Conservation (phyloP, 2,329 filamentous ascomycete genomes). For the Fusarium nodosum region DNA sequence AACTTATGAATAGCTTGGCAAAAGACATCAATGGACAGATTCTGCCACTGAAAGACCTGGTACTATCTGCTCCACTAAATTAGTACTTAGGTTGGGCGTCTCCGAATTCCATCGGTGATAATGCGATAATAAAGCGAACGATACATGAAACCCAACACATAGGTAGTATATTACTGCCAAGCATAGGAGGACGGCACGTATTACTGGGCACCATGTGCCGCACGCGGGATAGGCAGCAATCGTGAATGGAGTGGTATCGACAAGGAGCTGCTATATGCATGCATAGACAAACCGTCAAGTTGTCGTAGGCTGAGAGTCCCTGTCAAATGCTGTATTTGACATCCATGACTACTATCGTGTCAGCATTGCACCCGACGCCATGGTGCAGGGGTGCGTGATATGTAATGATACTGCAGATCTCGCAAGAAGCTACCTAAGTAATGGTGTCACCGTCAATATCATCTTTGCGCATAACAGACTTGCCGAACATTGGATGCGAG, state of each 20-base stretch:
- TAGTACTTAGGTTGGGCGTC: slow-evolving; percentile 15
- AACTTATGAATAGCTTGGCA: slow-evolving; percentile 29
- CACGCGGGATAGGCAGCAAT: slow-evolving; percentile 25
- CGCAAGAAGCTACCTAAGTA: slow-evolving; percentile 5
- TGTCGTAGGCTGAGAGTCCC: slow-evolving; percentile 4
- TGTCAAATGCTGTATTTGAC: slow-evolving; percentile 15
- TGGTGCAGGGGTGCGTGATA: slow-evolving; percentile 32
- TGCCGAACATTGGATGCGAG: not conserved
- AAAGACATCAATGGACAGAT: slow-evolving; percentile 11
- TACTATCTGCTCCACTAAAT: slow-evolving; percentile 11
- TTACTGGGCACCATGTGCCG: slow-evolving; percentile 20
- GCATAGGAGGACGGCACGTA: slow-evolving; percentile 3
- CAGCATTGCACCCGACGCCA: slow-evolving; percentile 28
- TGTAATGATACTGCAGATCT: slow-evolving; percentile 7
- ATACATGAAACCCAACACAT: slow-evolving; percentile 4
- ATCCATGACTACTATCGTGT: slow-evolving; percentile 32
- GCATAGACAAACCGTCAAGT: slow-evolving; percentile 18
- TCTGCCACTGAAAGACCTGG: slow-evolving; percentile 21
- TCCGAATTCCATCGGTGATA: slow-evolving; percentile 30
- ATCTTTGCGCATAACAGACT: not conserved
- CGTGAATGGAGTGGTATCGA: slow-evolving; percentile 18
- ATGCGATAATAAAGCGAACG: slow-evolving; percentile 9
- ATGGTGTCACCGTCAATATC: slow-evolving; percentile 3
- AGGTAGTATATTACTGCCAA: slow-evolving; percentile 10
- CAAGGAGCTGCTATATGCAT: slow-evolving; percentile 29